Conservation (phyloP, 441 rosid genomes). For the Pelargonium cotyledonis region DNA sequence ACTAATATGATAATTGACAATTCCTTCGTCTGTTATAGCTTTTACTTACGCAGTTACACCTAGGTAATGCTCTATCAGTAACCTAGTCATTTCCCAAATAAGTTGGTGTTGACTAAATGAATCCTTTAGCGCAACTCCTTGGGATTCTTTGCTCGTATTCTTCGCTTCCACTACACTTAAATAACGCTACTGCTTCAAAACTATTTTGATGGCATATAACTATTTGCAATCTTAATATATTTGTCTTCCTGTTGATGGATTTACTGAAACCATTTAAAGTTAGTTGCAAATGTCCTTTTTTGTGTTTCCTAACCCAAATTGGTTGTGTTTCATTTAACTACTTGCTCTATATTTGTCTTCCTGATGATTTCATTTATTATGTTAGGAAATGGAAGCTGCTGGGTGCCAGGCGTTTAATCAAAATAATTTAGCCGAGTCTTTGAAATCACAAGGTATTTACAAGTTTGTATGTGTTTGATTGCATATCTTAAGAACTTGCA, state of each 20-base stretch:
- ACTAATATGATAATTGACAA: no score
- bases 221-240: background rate
- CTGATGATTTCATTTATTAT: slow-evolving; percentile 13
- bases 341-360: background rate
- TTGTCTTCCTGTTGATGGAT: background rate
- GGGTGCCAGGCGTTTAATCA: slow-evolving; percentile 46
- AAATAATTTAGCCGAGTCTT: slow-evolving; percentile 57
- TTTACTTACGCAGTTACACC: no score
- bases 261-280: background rate
- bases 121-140: no score
- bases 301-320: background rate
- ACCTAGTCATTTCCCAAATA: no score
- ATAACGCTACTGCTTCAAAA: background rate
- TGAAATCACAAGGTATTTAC: slow-evolving; percentile 62
- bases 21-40: no score
- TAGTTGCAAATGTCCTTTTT: background rate
- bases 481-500: slow-evolving; percentile 12
- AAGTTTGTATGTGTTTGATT: slow-evolving; percentile 11
- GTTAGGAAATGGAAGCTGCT: slow-evolving; percentile 72
- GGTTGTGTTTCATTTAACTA: no score
- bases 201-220: slow-evolving; percentile 12
- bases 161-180: no score
- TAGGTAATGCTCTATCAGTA: no score
- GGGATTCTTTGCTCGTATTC: no score
- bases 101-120: no score